Evolutionary conservation across 345 rosid genomes (phyloP).

Genomic region (Aegle marmelos): DNA sequence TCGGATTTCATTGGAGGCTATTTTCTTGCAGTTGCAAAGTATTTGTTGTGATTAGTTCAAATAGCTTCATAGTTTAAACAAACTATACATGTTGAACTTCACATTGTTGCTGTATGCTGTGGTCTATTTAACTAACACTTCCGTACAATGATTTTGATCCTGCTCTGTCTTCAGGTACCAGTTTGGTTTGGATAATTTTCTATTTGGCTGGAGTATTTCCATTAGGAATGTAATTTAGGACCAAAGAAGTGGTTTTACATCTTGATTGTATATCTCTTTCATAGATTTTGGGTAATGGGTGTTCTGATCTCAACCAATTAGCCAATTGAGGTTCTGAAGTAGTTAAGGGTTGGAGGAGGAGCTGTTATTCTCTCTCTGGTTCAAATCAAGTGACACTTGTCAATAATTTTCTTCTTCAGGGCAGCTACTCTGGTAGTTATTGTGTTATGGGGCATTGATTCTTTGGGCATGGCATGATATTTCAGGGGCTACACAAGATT

Average conservation of each 20-base stretch:
- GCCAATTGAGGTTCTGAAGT: conserved; percentile 23
- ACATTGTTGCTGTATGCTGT: conserved; percentile 9
- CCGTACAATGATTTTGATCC: conserved; percentile 16
- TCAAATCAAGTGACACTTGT: conserved; percentile 21
- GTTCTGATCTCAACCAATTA: conserved; percentile 14
- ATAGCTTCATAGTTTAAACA: conserved; percentile 11
- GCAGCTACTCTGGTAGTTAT: conserved; percentile 31
- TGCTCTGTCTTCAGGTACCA: conserved; percentile 28
- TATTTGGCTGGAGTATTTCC: conserved; percentile 18
- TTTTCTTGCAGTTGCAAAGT: conserved; percentile 20
- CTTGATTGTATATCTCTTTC: conserved; percentile 22
- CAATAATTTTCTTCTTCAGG: conserved; percentile 29
- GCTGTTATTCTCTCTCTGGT: conserved; percentile 17
- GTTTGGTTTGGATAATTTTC: conserved; percentile 21
- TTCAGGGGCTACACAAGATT: conserved; percentile 74
- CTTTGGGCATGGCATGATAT: conserved; percentile 71
- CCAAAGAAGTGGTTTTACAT: conserved; percentile 19
- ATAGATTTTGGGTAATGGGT: conserved; percentile 21
- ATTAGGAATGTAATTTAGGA: conserved; percentile 15
- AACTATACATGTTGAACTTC: conserved; percentile 10
- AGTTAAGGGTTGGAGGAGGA: conserved; percentile 23
- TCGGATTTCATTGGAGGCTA: conserved; percentile 17
- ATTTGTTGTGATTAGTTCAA: conserved; percentile 9
- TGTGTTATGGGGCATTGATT: conserved; percentile 52
- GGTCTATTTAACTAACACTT: conserved; percentile 4